Base-by-base conservation (phyloP, 305 asterid species). In the Fraxinus sp. region DNA sequence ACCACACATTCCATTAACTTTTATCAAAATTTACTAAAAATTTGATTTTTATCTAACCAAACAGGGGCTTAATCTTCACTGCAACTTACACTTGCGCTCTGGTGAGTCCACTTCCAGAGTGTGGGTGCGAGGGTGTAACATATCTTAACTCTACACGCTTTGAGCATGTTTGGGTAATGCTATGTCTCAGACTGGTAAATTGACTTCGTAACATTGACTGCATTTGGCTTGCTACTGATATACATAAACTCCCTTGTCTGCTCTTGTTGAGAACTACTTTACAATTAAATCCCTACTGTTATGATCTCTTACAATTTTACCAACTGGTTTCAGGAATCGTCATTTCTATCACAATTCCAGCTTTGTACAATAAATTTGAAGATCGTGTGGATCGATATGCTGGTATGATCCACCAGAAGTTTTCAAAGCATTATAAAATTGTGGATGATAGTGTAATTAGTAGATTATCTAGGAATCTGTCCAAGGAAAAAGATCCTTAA, bases 391-490 rank as follows among this genome's bases (percentile, higher is more conserved):
- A 96, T 86, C 85, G 86, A 5, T 94, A 76, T 78, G 91, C 90
- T 64, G 98, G 94, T 79, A 78, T 83, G 87, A 89, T 94, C 86
- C 97, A 92, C 82, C 88, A 79, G 4, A 89, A 89, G 57, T 86
- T 96, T 83, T 90, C 97, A 1, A 93, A 84, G 91, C 94, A 95
- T 83, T 96, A 92, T 59, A 94, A 88, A 87, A 90, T 92, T 75
- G 97, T 93, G 81, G 99, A 94, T 83, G 97, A 91, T 82, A 94
- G 90, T 85, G 81, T 91, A 86, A 91, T 93, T 41, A 88, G 91
- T 88, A 89, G 98, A 86, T 72, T 94, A 57, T 97, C 98, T 10
- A 85, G 91, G 82, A 82, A 89, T 79, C 84, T 89, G 70, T 26
- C 87, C 66, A 94, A 88, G 83, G 92, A 94, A 85, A 94, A 90